These are phyloP conservation scores for Yamadazyma akitaensis DNA, from an alignment of 805 yeast species.

Conservation along the genomic window DNA sequence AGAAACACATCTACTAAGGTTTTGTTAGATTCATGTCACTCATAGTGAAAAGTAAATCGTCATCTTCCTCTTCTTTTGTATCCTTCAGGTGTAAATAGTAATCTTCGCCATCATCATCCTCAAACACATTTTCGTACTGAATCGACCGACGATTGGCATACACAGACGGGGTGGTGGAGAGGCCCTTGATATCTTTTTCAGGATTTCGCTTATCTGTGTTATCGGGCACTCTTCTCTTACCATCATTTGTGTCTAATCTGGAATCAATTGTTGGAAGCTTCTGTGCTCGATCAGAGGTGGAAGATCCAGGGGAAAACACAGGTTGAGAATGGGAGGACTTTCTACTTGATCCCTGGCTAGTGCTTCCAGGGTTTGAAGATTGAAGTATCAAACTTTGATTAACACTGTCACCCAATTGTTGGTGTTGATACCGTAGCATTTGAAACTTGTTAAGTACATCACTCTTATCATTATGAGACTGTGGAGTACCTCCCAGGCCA, in stretches of 20 bases:
- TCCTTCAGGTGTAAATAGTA: slow-evolving; percentile 16
- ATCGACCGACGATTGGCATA: slow-evolving; percentile 21
- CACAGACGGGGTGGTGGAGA: slow-evolving; percentile 36
- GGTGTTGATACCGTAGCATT: slow-evolving; percentile 50
- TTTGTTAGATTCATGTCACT: slow-evolving; percentile 62
- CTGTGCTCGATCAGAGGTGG: slow-evolving; percentile 3
- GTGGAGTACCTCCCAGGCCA: not conserved
- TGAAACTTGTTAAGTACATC: slow-evolving; percentile 54
- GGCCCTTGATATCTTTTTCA: slow-evolving; percentile 22
- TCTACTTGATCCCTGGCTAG: slow-evolving; percentile 15
- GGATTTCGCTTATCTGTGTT: not conserved
- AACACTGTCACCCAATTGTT: slow-evolving; percentile 53
- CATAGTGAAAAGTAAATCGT: slow-evolving; percentile 66
- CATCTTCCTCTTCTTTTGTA: slow-evolving; percentile 41
- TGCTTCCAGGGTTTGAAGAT: slow-evolving; percentile 8
- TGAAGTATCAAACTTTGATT: slow-evolving; percentile 46
- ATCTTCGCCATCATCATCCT: slow-evolving; percentile 49
- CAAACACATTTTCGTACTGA: slow-evolving; percentile 40
- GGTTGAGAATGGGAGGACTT: slow-evolving; percentile 24
- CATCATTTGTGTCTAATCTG: slow-evolving; percentile 18
- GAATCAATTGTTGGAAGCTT: slow-evolving; percentile 30
- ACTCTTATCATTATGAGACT: slow-evolving; percentile 2
- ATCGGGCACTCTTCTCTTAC: not conserved
- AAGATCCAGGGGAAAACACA: slow-evolving; percentile 13
- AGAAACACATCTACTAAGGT: slow-evolving; percentile 9